These are phyloP conservation scores for Talaromyces sp. DNA, from an alignment of 2,329 filamentous ascomycete species.

Conservation along the genomic window DNA sequence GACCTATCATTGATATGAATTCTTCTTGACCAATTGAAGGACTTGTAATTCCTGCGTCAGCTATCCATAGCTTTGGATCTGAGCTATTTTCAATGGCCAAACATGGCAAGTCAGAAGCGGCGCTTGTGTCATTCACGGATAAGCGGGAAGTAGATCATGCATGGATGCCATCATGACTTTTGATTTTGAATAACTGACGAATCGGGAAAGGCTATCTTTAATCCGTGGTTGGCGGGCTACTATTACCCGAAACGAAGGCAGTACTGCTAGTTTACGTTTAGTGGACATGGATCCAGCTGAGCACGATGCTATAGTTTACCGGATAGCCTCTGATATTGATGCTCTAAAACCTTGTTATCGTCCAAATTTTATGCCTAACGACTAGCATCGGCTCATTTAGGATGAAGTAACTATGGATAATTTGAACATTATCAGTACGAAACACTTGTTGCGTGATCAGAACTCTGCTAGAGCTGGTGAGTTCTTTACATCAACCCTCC, in stretches of 20 bases:
- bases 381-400: neutral
- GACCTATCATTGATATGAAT: neutral
- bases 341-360: neutral
- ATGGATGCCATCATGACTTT: neutral
- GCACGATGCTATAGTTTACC: neutral
- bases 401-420: neutral
- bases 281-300: neutral
- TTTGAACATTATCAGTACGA: neutral
- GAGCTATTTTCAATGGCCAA: neutral
- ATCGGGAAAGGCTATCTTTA: neutral
- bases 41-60: neutral
- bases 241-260: neutral
- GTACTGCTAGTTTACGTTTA: neutral
- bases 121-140: neutral
- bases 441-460: neutral
- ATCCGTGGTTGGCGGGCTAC: neutral
- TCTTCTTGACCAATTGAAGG: neutral
- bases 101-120: neutral
- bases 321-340: too few species aligned
- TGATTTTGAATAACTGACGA: neutral
- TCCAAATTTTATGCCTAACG: neutral
- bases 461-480: neutral
- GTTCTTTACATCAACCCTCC: conserved; percentile 7
- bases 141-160: neutral
- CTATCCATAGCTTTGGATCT: neutral